These are phyloP conservation scores for Trichocladium uniseriatum DNA, from an alignment of 495 filamentous ascomycete species.

Conservation along the genomic window DNA sequence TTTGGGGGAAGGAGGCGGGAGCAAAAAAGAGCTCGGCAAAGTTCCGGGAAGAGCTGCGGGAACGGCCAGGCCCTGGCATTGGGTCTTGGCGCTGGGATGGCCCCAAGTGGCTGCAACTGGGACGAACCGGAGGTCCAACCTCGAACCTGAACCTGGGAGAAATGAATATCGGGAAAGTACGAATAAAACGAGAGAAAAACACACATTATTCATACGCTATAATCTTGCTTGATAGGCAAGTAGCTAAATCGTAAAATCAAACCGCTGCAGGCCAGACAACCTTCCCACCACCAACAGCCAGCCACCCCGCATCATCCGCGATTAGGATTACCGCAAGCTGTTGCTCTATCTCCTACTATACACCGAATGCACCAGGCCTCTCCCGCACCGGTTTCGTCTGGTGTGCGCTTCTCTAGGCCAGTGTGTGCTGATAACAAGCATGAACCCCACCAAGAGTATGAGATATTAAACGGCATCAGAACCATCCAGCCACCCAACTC, in stretches of 20 bases:
- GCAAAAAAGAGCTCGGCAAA: conserved; percentile 36
- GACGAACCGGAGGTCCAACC: no score
- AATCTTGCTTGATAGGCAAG: no score
- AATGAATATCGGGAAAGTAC: neutral
- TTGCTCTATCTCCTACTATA: conserved; percentile 31
- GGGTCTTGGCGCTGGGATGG: conserved; percentile 8
- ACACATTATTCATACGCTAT: no score
- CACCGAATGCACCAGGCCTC: conserved; percentile 13
- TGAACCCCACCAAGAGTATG: conserved; percentile 13
- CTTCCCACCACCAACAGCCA: neutral
- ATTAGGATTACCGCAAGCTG: conserved; percentile 25
- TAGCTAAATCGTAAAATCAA: neutral
- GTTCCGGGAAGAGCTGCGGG: conserved; percentile 19
- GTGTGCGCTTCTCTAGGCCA: neutral
- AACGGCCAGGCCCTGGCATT: conserved; percentile 8
- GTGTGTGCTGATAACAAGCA: conserved; percentile 12
- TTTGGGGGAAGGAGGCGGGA: conserved; percentile 34
- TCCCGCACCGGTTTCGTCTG: neutral
- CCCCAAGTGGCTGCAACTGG: neutral
- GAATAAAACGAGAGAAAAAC: neutral
- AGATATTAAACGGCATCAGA: conserved; percentile 26
- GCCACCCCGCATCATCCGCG: neutral
- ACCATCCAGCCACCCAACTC: conserved; percentile 23
- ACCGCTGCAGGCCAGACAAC: neutral
- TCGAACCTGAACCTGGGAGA: no score